A percentile compares a stretch with the other conserved stretches of the same genome.
phyloP scores from a whole-genome alignment of 2,329 filamentous ascomycete species.

The Colletotrichum echinochloae region DNA sequence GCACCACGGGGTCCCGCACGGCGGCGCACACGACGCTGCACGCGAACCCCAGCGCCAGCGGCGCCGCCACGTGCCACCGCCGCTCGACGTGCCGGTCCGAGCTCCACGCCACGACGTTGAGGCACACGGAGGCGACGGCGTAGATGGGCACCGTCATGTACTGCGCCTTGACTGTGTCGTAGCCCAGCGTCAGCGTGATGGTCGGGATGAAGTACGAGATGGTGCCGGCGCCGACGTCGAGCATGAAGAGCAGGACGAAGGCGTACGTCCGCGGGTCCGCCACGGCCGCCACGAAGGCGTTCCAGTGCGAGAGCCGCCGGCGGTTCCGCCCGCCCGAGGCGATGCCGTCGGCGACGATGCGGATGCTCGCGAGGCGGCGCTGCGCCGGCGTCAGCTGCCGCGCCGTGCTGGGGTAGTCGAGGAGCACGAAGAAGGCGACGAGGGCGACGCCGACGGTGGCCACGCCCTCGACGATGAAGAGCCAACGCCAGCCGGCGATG shows the following conservation, averaged over 20 bases:
- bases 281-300: constrained; percentile 50
- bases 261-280: constrained; percentile 61
- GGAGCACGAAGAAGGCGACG: constrained; percentile 73
- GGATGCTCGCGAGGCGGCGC: constrained; percentile 65
- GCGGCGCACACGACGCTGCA: constrained; percentile 43
- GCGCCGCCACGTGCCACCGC: constrained; percentile 42
- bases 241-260: constrained; percentile 63
- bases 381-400: constrained; percentile 69
- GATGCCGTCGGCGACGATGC: constrained; percentile 57
- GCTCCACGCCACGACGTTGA: constrained; percentile 44
- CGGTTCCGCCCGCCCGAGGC: constrained; percentile 48
- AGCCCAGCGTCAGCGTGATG: constrained; percentile 61
- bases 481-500: constrained; percentile 64
- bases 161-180: constrained; percentile 56
- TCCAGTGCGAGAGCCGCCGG: constrained; percentile 44
- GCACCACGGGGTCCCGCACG: constrained; percentile 43
- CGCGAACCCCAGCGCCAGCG: constrained; percentile 42
- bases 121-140: constrained; percentile 40
- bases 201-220: constrained; percentile 67
- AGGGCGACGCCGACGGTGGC: constrained; percentile 73
- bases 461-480: constrained; percentile 70
- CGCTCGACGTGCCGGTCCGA: constrained; percentile 43
- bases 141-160: constrained; percentile 59
- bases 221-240: constrained; percentile 58
- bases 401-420: constrained; percentile 77